Percentiles rank a stretch among this genome's conserved stretches.
Evolutionary conservation across 495 filamentous ascomycete genomes (phyloP).

Genomic region (Paragyromitra xinjiangensis): DNA sequence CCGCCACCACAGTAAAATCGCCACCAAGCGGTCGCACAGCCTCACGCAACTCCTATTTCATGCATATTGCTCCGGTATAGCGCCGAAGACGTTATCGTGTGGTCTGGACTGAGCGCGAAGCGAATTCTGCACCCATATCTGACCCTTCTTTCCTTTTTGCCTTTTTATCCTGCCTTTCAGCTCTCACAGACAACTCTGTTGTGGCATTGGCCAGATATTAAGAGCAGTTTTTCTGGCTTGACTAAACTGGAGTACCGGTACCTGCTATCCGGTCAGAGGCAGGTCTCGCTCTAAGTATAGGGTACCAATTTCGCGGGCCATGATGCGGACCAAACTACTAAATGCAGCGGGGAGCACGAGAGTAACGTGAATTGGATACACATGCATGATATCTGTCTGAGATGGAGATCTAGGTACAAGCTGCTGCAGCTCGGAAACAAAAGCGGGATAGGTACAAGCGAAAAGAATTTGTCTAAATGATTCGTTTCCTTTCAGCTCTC

Average conservation of each 20-base stretch:
- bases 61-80: constrained; percentile 30
- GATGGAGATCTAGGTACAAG: constrained; percentile 35
- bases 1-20: constrained; percentile 28
- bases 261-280: background rate
- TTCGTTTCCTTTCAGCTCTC: constrained; percentile 11
- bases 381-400: constrained; percentile 40
- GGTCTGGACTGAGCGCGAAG: constrained; percentile 11
- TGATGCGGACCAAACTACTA: constrained; percentile 20
- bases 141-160: constrained; percentile 10
- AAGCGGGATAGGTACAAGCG: constrained; percentile 7
- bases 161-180: background rate
- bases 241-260: constrained; percentile 13
- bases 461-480: constrained; percentile 11
- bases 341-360: constrained; percentile 22
- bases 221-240: background rate
- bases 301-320: constrained; percentile 26
- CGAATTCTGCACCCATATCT: constrained; percentile 6
- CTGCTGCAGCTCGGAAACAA: constrained; percentile 20
- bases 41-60: constrained; percentile 27
- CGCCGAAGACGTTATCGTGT: constrained; percentile 5
- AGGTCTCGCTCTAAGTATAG: constrained; percentile 24
- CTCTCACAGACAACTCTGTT: background rate
- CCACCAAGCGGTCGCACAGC: constrained; percentile 27
- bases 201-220: constrained; percentile 3
- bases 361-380: constrained; percentile 41